A percentile compares a stretch with the other conserved stretches of the same genome.
phyloP scores from a whole-genome alignment of 345 rosid species.

The Ceriops tagal region DNA sequence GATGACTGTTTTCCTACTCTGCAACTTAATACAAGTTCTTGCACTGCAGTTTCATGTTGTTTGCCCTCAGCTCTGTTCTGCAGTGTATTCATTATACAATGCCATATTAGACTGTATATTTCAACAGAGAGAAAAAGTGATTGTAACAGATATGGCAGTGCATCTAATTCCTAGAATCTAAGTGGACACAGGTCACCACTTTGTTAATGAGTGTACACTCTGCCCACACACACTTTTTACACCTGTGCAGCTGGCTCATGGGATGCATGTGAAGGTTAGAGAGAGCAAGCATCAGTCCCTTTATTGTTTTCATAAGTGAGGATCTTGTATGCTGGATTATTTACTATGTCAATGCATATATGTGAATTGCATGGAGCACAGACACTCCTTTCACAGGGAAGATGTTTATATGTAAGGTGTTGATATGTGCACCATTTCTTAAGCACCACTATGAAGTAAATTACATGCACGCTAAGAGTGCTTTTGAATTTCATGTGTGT shows the following conservation, averaged over 20 bases:
- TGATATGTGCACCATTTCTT: neutral
- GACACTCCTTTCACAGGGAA: neutral
- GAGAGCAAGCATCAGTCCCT: too few species aligned
- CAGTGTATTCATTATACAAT: neutral
- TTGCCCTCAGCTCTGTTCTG: neutral
- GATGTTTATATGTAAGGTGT: neutral
- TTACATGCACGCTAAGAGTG: neutral
- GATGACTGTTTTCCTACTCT: neutral
- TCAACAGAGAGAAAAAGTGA: neutral
- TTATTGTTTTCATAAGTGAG: neutral
- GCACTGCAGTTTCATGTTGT: constrained; percentile 8
- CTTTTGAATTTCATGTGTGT: neutral
- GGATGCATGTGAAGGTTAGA: too few species aligned
- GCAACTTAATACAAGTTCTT: constrained; percentile 3
- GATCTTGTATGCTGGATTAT: neutral
- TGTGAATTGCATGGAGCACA: too few species aligned
- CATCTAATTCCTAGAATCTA: neutral
- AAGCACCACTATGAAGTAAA: neutral
- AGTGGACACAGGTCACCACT: too few species aligned
- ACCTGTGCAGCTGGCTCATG: neutral
- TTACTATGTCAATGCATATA: neutral
- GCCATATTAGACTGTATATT: neutral
- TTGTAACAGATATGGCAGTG: neutral
- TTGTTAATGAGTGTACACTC: too few species aligned
- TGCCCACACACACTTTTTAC: too few species aligned